A percentile compares a stretch with the other conserved stretches of the same genome.
Evolutionary conservation across 148 eudicot species (phyloP).

Genomic region (Selenicereus undatus): DNA sequence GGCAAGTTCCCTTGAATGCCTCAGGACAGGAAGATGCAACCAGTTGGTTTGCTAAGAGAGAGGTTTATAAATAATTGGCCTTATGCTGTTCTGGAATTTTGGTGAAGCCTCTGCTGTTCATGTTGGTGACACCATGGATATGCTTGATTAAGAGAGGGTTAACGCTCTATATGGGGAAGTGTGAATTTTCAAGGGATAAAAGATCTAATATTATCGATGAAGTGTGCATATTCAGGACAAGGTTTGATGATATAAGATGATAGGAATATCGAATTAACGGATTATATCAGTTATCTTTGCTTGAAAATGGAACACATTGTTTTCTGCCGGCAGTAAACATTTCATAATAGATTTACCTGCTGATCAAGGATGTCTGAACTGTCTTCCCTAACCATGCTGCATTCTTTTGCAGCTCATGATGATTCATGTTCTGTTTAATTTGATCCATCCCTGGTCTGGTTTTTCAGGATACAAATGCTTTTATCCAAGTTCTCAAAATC

Average conservation of each 20-base stretch:
- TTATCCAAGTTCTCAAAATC: slow-evolving; percentile 47
- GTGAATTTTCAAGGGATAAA: background rate
- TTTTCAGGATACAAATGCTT: slow-evolving; percentile 51
- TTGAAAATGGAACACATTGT: background rate
- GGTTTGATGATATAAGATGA: background rate
- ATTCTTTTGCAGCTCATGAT: background rate
- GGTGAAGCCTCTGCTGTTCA: background rate
- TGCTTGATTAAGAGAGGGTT: no score
- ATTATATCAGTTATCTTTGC: background rate
- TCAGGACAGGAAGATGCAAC: no score
- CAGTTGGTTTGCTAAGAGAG: no score
- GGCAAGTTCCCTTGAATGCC: no score
- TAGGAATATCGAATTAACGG: background rate
- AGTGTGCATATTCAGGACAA: background rate
- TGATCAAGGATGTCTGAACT: no score
- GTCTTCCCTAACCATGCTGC: background rate
- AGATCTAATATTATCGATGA: background rate
- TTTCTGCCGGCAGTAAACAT: no score
- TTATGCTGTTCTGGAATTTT: no score
- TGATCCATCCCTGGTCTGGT: slow-evolving; percentile 4
- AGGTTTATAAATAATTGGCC: no score
- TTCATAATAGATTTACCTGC: no score
- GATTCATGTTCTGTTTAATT: background rate
- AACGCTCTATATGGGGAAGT: no score
- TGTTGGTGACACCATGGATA: background rate